Base-by-base conservation (phyloP, 192 early-diverging fungal genomes). In the Backusella mclennaniae region DNA sequence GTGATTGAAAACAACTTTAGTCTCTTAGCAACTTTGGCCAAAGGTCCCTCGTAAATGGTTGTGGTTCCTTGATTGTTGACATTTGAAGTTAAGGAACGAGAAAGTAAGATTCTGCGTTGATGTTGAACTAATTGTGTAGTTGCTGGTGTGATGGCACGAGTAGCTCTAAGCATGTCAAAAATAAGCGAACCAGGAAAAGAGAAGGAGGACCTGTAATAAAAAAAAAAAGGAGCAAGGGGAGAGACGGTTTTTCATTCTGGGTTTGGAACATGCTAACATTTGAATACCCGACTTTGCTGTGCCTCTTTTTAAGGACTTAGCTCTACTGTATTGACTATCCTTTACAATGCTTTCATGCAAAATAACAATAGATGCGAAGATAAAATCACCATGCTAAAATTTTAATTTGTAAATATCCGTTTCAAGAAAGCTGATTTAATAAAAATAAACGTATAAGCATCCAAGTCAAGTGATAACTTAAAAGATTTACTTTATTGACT, bases 1-100 rank as follows among this genome's bases (percentile, higher is more conserved):
- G 83, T 81, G 36, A 89, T 78, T 2, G 88, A 89, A 73, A 89
- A 88, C 21, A 88, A 73, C 66, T 89, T 89, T n/a, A 89, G 77
- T 11, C 82, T 79, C 56, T 83, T 85, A 0, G 87, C 87, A 12
- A 86, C 86, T 49, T 79, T 80, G 14, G 86, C 81, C 9, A 86
- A 80, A 39, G 88, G 88, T 23, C 88, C 88, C 17, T 75, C 75
- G 71, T 89, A 89, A 53, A 89, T 86, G 0, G 73, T 68, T 0
- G 69, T 68, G 19, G 73, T 52, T 49, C 19, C 0, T 74, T 71
- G 36, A 33, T 11, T 15, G 12, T 71, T 71, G 26, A 44, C 70
- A 15, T 63, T 63, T 23, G 56, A 63, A 29, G 56, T 29, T 4
- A 63, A 63, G 11, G 56, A 63, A 63, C 56, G 56, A 29, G 56